Percentiles rank a stretch among this genome's conserved stretches.
These are phyloP conservation scores for Trametes versicolor DNA, from an alignment of 1,284 basidiomycete genomes.

Conservation along the genomic window DNA sequence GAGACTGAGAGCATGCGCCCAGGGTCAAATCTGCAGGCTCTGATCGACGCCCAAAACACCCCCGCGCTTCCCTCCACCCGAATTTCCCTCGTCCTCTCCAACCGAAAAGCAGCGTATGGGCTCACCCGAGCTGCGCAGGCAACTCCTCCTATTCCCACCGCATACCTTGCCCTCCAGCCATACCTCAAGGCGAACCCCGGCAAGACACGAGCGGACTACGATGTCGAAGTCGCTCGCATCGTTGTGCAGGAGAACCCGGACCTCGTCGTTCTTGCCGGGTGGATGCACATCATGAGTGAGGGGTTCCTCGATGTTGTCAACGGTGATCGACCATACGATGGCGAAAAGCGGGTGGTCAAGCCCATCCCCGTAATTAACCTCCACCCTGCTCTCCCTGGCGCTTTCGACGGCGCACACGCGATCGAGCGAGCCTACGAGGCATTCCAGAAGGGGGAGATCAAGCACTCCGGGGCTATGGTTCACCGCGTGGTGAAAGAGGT, in stretches of 20 bases:
- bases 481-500: slow-evolving; percentile 95
- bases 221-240: slow-evolving; percentile 81
- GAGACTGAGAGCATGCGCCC: slow-evolving; percentile 5
- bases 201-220: slow-evolving; percentile 87
- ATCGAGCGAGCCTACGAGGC: slow-evolving; percentile 92
- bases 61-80: slow-evolving; percentile 71
- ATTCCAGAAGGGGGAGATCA: slow-evolving; percentile 83
- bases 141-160: slow-evolving; percentile 82
- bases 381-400: slow-evolving; percentile 94
- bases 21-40: slow-evolving; percentile 97
- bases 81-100: slow-evolving; percentile 90
- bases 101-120: slow-evolving; percentile 92
- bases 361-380: slow-evolving; percentile 94
- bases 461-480: slow-evolving; percentile 90
- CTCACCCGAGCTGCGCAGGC: slow-evolving; percentile 81
- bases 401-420: slow-evolving; percentile 94
- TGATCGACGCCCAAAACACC: slow-evolving; percentile 87
- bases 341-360: slow-evolving; percentile 43
- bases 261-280: slow-evolving; percentile 93
- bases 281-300: slow-evolving; percentile 93
- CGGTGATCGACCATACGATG: slow-evolving; percentile 48
- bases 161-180: slow-evolving; percentile 87
- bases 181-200: slow-evolving; percentile 82
- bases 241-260: slow-evolving; percentile 79
- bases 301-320: slow-evolving; percentile 63